A percentile compares a stretch with the other conserved stretches of the same genome.
Conservation (phyloP, 148 eudicot genomes). For the Rhododendron griersonianum region DNA sequence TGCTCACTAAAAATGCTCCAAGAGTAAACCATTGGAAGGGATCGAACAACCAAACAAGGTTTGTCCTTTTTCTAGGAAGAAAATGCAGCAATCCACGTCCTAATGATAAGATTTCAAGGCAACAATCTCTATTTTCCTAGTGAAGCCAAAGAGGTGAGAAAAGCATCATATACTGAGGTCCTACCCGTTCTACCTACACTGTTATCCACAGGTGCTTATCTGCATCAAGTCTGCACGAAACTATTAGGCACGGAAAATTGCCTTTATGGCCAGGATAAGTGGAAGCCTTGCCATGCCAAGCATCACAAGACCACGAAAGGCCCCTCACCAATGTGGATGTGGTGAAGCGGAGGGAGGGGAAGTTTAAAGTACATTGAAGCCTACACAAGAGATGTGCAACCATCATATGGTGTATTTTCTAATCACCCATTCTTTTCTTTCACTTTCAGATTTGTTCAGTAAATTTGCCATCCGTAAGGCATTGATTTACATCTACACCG, state of each 20-base stretch:
- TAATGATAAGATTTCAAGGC: background rate
- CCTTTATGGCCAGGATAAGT: background rate
- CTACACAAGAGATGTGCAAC: background rate
- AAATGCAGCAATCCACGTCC: background rate
- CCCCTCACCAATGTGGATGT: background rate
- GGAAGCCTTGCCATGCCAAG: background rate
- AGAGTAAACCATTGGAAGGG: background rate
- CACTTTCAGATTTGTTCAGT: background rate
- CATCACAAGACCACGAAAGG: background rate
- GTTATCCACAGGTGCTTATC: background rate
- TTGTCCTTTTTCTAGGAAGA: background rate
- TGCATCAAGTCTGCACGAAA: background rate
- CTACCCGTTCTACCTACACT: background rate
- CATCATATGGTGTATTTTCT: background rate
- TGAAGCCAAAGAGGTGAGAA: background rate
- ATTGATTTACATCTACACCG: background rate
- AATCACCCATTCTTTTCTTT: background rate
- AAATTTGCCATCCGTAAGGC: background rate
- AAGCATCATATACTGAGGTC: background rate
- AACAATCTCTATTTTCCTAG: background rate
- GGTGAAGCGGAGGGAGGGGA: background rate
- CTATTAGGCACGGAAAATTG: background rate
- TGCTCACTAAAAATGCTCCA: background rate
- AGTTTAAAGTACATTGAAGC: background rate
- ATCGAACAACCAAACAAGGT: background rate